Evolutionary conservation across 2,329 filamentous ascomycete genomes (phyloP), one percentile per base, ranked within the genome.

Genomic region (Arthrocladium fulminans): DNA sequence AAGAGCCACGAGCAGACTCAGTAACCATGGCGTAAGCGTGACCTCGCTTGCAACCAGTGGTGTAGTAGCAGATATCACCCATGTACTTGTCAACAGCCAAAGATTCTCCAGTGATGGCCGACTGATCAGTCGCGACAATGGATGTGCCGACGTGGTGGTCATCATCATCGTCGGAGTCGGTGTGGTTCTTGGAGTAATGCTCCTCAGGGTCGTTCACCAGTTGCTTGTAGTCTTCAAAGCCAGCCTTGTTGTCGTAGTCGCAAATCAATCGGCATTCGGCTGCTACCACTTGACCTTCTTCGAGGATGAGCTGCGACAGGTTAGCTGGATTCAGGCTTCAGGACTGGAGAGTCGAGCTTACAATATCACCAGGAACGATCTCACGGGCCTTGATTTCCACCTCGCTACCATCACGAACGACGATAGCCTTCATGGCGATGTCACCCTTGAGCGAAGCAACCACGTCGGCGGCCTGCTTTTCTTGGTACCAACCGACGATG

Each of bases 1-100:
- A 88, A 51, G 83, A 87, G 68, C 78, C 75, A 63, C 76, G 79
- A 48, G 84, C 84, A 54, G 80, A 79, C 56, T 80, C 77, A 51
- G 77, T 76, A 61, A 81, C 76, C 54, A 88, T 74, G 61, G 74
- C 81, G 66, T 83, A 87, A 52, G 81, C 80, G 71, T 86, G 86
- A 62, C 84, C 83, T 64, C 84, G 83, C 77, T 87, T 88, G 75
- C 84, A 87, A 60, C 84, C 83, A 55, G 84, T 87, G 53, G 84
- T 87, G 73, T 87, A 87, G 75, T 85, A 87, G 63, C 83, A 75
- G 53, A 76, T 72, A 61, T 87, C 84, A 53, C 82, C 81, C 79
- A 88, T 84, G 72, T 84, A 85, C 70, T 84, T 84, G 69, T 84
- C 81, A 54, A 87, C 84, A 57, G 84, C 84, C 57, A 87, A 79